Conservation (phyloP, 768 basidiomycete genomes). For the Russula griseocarnosa region DNA sequence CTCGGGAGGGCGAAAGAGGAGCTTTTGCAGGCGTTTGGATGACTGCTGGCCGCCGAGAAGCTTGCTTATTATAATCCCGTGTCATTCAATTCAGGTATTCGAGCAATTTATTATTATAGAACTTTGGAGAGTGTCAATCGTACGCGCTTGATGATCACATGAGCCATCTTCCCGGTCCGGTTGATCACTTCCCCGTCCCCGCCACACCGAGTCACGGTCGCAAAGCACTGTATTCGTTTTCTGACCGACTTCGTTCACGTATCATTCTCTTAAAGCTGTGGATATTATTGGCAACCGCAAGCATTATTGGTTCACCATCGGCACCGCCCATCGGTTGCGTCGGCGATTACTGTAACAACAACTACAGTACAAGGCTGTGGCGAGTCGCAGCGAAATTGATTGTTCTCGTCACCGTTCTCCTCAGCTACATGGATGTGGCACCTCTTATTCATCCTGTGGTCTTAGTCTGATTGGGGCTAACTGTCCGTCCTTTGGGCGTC, state of each 20-base stretch:
- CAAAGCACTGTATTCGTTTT: too few relatives aligned
- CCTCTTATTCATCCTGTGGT: not conserved
- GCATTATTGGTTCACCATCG: not conserved
- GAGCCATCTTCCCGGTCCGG: too few relatives aligned
- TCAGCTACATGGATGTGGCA: not conserved
- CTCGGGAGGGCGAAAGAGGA: constrained; percentile 44
- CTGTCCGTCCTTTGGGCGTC: not conserved
- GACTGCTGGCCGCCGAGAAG: not conserved
- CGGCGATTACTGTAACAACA: not conserved
- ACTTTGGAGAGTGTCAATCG: not conserved
- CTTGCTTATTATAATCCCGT: not conserved
- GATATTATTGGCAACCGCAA: not conserved
- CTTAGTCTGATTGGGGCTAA: not conserved
- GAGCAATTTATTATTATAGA: not conserved
- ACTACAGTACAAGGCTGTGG: not conserved
- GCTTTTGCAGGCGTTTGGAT: constrained; percentile 29
- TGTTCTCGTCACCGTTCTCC: not conserved
- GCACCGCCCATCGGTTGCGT: not conserved
- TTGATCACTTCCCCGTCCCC: too few relatives aligned
- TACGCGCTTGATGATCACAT: too few relatives aligned
- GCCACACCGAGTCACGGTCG: too few relatives aligned
- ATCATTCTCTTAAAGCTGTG: too few relatives aligned
- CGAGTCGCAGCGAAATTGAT: not conserved
- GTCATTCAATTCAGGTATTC: not conserved
- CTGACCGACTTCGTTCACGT: too few relatives aligned